These are phyloP conservation scores for Reutealis trisperma DNA, from an alignment of 345 rosid genomes.

Conservation along the genomic window DNA sequence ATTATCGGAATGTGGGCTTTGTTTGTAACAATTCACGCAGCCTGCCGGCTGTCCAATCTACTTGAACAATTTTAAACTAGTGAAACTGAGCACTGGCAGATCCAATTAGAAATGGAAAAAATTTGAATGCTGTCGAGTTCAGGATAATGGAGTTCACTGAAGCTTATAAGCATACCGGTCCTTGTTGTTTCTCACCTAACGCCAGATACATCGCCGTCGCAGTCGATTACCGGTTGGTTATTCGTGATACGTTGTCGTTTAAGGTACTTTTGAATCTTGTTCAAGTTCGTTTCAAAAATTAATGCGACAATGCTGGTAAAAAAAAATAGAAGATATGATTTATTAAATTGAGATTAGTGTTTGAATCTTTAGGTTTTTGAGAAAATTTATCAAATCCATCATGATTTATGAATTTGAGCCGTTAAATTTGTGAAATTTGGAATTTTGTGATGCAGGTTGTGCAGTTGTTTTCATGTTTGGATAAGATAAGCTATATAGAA, in stretches of 20 bases:
- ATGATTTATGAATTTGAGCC: background rate
- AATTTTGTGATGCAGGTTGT: conserved; percentile 66
- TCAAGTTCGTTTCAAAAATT: background rate
- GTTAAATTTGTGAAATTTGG: background rate
- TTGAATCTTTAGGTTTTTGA: no score
- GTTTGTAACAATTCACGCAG: no score
- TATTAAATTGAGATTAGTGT: no score
- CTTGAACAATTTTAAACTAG: no score
- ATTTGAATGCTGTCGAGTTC: background rate
- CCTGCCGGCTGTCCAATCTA: no score
- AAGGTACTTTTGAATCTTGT: conserved; percentile 49
- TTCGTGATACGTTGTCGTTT: conserved; percentile 79
- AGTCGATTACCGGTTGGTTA: conserved; percentile 83
- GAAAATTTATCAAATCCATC: no score
- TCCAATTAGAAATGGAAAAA: background rate
- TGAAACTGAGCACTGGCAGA: no score
- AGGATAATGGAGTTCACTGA: conserved; percentile 85
- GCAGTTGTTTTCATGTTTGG: conserved; percentile 95
- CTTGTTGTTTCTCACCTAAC: conserved; percentile 89
- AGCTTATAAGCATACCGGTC: conserved; percentile 83
- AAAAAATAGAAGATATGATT: no score
- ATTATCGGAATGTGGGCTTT: no score
- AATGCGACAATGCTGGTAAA: background rate
- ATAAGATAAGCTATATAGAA: conserved; percentile 92
- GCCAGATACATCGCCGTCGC: conserved; percentile 87